Conservation (phyloP, 2,329 filamentous ascomycete genomes). For the Pseudocercospora musae region DNA sequence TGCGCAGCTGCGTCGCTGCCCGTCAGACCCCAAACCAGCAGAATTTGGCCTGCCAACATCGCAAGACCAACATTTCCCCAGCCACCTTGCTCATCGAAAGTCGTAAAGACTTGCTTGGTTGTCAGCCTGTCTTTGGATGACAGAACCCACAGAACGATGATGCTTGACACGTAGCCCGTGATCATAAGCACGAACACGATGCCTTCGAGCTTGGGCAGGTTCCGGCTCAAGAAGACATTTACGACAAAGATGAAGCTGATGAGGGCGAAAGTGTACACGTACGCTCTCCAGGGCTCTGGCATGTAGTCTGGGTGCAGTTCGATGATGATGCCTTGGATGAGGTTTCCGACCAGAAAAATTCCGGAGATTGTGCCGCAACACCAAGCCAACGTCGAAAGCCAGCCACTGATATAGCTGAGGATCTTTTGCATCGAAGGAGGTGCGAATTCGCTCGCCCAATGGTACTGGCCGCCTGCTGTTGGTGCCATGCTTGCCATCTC, state of each 20-base stretch:
- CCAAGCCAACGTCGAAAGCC: conserved; percentile 16
- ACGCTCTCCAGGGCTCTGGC: conserved; percentile 42
- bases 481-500: conserved; percentile 1
- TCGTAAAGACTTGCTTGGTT: conserved; percentile 24
- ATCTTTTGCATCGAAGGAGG: conserved; percentile 7
- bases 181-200: conserved; percentile 50
- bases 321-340: conserved; percentile 15
- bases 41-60: conserved; percentile 5
- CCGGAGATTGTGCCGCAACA: conserved; percentile 10
- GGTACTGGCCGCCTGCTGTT: neutral
- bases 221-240: conserved; percentile 44
- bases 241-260: conserved; percentile 39
- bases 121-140: conserved; percentile 1
- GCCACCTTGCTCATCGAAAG: conserved; percentile 22
- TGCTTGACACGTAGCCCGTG: conserved; percentile 52
- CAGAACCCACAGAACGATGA: conserved; percentile 47
- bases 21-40: conserved; percentile 1
- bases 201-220: conserved; percentile 50
- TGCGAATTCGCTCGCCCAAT: conserved; percentile 2
- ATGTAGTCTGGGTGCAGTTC: conserved; percentile 16
- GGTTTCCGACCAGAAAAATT: conserved; percentile 7
- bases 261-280: conserved; percentile 48
- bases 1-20: conserved; percentile 12
- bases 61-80: conserved; percentile 8
- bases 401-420: conserved; percentile 15